Evolutionary conservation across 495 filamentous ascomycete genomes (phyloP), one percentile per base, ranked within the genome.

Genomic region (Aspergillus heteromorphus): DNA sequence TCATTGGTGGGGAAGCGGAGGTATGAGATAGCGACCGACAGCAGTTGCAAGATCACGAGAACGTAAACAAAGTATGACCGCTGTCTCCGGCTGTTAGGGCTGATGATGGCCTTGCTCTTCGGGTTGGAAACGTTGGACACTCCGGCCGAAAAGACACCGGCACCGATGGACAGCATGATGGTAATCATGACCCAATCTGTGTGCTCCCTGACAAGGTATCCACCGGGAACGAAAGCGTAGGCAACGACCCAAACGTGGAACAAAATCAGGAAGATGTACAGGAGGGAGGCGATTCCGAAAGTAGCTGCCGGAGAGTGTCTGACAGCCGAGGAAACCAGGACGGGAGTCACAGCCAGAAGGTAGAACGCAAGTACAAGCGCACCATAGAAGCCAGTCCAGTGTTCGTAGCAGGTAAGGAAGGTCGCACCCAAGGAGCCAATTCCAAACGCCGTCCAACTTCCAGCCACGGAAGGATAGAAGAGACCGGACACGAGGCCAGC

Each of bases 221-320:
- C 95, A 40, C 95, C 95, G 14, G 93, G 95, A n/a, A 99, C 95
- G 64, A 99, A 99, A 47, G 95, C 95, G 60, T 99, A 99, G 6
- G 95, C 95, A 18, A 99, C 95, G 48, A 96, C 87, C 95, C 95
- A 99, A 34, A 97, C 91, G 63, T 97, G 91, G 71, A 93, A 93
- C 47, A 99, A 79, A 17, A 96, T 83, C 66, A 97, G 64, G 66
- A 97, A 74, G 65, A 97, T 95, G 71, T 97, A 97, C 29, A 93
- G 70, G 34, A 96, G 65, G 73, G 95, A 96, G 10, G 85, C 92
- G 27, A 95, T 57, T 7, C 92, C 92, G 65, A 99, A 97, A 0
- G 87, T 87, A 21, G 74, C 76, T 1, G 80, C 90, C 8, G 90
- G 89, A 27, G 76, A 82, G 67, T 89, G 85, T 57, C 83, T 83